Evolutionary conservation across 2,329 filamentous ascomycete species (phyloP).

Genomic region (Fusarium sp.): DNA sequence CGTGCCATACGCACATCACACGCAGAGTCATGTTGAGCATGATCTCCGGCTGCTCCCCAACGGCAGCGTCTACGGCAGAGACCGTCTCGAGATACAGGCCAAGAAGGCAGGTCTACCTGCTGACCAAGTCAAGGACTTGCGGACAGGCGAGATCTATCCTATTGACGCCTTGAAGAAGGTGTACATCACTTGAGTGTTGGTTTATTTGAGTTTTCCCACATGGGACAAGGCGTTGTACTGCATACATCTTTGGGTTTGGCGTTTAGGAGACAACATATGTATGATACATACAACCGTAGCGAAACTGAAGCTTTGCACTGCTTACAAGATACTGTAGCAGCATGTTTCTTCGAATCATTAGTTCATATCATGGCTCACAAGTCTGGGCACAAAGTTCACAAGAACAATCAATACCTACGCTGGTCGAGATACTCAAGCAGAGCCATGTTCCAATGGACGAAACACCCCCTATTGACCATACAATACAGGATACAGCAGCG

Average conservation of each 20-base stretch:
- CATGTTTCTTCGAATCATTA: not conserved
- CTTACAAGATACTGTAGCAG: not conserved
- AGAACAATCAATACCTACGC: not conserved
- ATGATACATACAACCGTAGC: not conserved
- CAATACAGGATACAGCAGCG: constrained; percentile 41
- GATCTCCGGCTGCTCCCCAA: constrained; percentile 91
- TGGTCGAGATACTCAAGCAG: constrained; percentile 4
- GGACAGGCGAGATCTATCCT: constrained; percentile 76
- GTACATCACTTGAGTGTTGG: constrained; percentile 78
- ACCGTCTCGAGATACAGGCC: constrained; percentile 80
- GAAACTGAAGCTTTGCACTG: not conserved
- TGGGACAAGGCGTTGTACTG: not conserved
- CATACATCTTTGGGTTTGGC: not conserved
- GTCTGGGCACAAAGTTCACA: not conserved
- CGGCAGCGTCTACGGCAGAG: constrained; percentile 83
- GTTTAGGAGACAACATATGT: not conserved
- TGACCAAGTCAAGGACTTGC: constrained; percentile 80
- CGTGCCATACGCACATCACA: constrained; percentile 95
- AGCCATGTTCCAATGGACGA: constrained; percentile 33
- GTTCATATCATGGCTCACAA: not conserved
- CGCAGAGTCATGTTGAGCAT: constrained; percentile 90
- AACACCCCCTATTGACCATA: constrained; percentile 38
- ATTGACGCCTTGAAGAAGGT: constrained; percentile 81
- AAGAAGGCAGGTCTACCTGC: constrained; percentile 78
- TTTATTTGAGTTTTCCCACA: not conserved